Percentiles rank a stretch among this genome's conserved stretches.
Evolutionary conservation across 805 yeast genomes (phyloP).

Genomic region (Barnettozyma salicaria): DNA sequence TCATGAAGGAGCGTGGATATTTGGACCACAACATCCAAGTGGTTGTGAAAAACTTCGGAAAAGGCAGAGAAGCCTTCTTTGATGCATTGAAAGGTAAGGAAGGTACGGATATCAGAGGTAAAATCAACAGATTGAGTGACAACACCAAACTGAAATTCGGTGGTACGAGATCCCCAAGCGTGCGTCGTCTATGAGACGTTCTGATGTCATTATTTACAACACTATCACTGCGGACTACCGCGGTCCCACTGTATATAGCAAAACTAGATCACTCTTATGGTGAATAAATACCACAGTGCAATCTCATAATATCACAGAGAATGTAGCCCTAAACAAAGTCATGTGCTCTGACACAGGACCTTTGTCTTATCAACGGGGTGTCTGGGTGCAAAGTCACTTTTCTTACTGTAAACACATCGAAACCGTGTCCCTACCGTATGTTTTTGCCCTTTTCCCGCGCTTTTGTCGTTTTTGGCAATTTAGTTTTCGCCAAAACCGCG

Average conservation of each 20-base stretch:
- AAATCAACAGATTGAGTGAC: conserved; percentile 68
- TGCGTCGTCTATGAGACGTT: conserved; percentile 55
- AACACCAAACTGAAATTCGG: conserved; percentile 83
- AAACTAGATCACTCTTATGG: no score
- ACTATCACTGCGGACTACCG: neutral
- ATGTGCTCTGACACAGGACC: neutral
- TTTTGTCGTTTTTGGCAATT: neutral
- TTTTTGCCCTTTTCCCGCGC: neutral
- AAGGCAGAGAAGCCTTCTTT: conserved; percentile 82
- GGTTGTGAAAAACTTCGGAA: conserved; percentile 76
- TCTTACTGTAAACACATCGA: neutral
- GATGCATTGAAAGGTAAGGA: conserved; percentile 86
- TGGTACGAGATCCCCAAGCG: conserved; percentile 81
- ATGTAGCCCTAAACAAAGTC: neutral
- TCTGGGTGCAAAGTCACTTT: neutral
- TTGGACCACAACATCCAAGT: conserved; percentile 65
- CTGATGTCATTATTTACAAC: neutral
- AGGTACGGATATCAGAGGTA: conserved; percentile 63
- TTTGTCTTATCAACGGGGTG: neutral
- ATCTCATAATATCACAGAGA: neutral
- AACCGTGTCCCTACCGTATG: neutral
- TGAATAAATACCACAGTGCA: no score
- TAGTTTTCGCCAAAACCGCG: neutral
- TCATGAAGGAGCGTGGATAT: conserved; percentile 57
- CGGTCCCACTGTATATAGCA: neutral